A percentile compares a stretch with the other conserved stretches of the same genome.
These are phyloP conservation scores for Calonectria fujianensis DNA, from an alignment of 2,329 filamentous ascomycete species.

Conservation along the genomic window DNA sequence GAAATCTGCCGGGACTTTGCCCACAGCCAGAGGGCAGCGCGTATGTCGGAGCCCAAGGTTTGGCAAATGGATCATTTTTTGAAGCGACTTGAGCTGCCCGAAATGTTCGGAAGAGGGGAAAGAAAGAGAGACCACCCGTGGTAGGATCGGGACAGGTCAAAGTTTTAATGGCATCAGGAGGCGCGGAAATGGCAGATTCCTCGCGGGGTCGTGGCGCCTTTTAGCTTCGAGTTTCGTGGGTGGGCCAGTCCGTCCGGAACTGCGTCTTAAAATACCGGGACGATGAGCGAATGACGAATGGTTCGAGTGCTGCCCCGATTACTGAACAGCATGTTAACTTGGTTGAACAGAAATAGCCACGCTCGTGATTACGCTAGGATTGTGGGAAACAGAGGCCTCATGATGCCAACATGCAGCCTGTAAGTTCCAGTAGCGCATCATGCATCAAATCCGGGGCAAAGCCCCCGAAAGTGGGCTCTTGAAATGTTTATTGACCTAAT, in stretches of 20 bases:
- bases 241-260: not conserved
- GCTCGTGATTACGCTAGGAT: not conserved
- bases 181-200: not conserved
- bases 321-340: not conserved
- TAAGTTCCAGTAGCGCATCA: not conserved
- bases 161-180: not conserved
- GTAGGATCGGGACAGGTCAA: not conserved
- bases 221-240: not conserved
- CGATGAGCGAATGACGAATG: not conserved
- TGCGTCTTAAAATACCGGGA: not conserved
- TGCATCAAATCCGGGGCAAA: not conserved
- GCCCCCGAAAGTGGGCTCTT: not conserved
- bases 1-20: not conserved
- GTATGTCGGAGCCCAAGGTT: not conserved
- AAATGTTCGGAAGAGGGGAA: not conserved
- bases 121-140: not conserved
- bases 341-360: not conserved
- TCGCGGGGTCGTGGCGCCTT: not conserved
- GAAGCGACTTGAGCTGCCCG: not conserved
- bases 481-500: not conserved
- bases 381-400: not conserved
- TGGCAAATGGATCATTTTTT: not conserved
- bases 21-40: not conserved
- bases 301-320: not conserved
- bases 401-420: not conserved